Evolutionary conservation across 306 rosid species (phyloP).

Genomic region (Lathyrus tuberosus): DNA sequence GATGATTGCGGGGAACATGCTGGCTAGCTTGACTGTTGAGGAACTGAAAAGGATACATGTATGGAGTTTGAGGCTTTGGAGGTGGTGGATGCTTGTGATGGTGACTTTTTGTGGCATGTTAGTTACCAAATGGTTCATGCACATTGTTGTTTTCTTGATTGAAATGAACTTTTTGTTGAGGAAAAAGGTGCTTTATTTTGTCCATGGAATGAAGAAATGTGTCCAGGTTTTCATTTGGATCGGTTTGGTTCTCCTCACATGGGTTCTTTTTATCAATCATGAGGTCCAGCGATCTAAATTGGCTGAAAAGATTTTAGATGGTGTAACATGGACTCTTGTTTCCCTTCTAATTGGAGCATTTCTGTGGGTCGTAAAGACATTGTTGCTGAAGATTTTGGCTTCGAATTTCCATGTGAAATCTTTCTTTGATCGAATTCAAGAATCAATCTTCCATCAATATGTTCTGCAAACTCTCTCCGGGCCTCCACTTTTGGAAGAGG

Average conservation of each 20-base stretch:
- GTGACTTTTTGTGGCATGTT: conserved; percentile 81
- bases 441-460: conserved; percentile 80
- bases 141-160: conserved; percentile 69
- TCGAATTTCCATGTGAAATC: conserved; percentile 78
- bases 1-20: conserved; percentile 52
- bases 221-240: conserved; percentile 79
- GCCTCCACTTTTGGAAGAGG: conserved; percentile 66
- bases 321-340: conserved; percentile 71
- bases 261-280: conserved; percentile 64
- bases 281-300: conserved; percentile 53
- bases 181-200: conserved; percentile 89
- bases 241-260: conserved; percentile 65
- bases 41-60: conserved; percentile 29
- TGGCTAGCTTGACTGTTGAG: conserved; percentile 60
- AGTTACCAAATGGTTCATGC: conserved; percentile 78
- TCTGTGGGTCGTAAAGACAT: conserved; percentile 74
- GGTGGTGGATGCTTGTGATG: conserved; percentile 77
- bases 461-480: conserved; percentile 82
- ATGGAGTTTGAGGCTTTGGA: conserved; percentile 81
- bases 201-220: conserved; percentile 86
- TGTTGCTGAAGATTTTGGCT: conserved; percentile 72
- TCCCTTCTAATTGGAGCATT: conserved; percentile 73
- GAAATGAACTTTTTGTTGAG: conserved; percentile 78
- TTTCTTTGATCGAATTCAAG: conserved; percentile 91
- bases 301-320: conserved; percentile 48